A percentile compares a stretch with the other conserved stretches of the same genome.
Evolutionary conservation across 345 rosid species (phyloP).

Genomic region (Angophora floribunda): DNA sequence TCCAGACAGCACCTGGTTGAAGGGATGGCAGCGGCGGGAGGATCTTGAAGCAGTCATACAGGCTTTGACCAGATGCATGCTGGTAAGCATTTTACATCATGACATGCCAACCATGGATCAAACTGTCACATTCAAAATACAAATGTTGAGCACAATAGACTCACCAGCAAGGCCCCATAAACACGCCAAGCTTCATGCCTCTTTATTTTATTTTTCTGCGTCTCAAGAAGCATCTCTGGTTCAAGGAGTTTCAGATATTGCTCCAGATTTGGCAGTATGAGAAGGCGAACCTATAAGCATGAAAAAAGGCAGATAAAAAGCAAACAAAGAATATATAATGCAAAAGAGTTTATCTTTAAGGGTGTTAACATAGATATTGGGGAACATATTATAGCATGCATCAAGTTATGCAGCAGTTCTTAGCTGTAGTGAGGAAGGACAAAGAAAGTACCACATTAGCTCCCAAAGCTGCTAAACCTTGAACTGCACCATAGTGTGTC

Average conservation of each 20-base stretch:
- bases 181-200: constrained; percentile 93
- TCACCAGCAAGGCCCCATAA: constrained; percentile 80
- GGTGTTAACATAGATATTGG: not conserved
- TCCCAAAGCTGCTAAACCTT: constrained; percentile 90
- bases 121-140: not conserved
- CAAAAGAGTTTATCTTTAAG: not conserved
- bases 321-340: not conserved
- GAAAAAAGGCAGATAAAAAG: not conserved
- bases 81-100: constrained; percentile 16
- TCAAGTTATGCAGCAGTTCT: not conserved
- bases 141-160: not conserved
- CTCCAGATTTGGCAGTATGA: constrained; percentile 69
- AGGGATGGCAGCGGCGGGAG: constrained; percentile 58
- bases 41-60: constrained; percentile 61
- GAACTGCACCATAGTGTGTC: constrained; percentile 95
- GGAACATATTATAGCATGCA: not conserved
- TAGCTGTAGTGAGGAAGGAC: not conserved
- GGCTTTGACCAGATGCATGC: constrained; percentile 69
- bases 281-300: constrained; percentile 57
- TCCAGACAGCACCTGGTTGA: constrained; percentile 25
- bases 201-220: constrained; percentile 81
- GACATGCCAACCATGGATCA: not conserved
- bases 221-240: constrained; percentile 81
- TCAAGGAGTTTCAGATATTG: constrained; percentile 77
- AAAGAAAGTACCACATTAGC: constrained; percentile 67